Evolutionary conservation across 495 filamentous ascomycete species (phyloP), one percentile per base, ranked within the genome.

Genomic region (Beverwykella pulmonaria): DNA sequence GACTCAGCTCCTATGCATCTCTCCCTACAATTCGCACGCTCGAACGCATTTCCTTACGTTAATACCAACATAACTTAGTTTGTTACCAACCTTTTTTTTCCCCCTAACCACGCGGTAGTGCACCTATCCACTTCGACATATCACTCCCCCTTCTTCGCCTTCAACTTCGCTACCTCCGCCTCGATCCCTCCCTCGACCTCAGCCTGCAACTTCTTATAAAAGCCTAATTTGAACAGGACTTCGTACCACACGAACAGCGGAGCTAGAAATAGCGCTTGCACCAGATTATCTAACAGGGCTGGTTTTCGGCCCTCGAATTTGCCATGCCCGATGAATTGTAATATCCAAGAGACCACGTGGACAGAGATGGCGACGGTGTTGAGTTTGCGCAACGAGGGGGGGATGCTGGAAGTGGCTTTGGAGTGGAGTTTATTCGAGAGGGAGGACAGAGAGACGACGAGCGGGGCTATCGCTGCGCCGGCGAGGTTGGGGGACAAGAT

Each of bases 191-290:
- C 39, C 34, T 67, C 64, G 10, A 67, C 64, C 57, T 67, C 64
- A 23, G 5, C 44, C 58, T 32, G 47, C 58, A 67, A 57, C 20
- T 30, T 36, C 47, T 25, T 44, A 61, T 67, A 67, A 55, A 61
- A 67, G 20, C 64, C 64, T 57, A 67, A 41, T 36, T 34, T 56
- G 41, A 67, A 67, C 48, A 67, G 32, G 5, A 30, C 49, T 50
- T 67, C 64, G 46, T 67, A 67, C 64, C 64, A 67, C 32, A 67
- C 64, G 57, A 67, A 67, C 64, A 67, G 20, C 36, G 64, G 64
- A 36, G 64, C 64, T 17, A 67, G 29, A 61, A 67, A 67, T 50
- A 67, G 64, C 22, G 64, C 64, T 32, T 67, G 64, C 36, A 49
- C 64, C 19, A 67, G 41, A 29, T 67, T 67, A 67, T 67, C 64